Evolutionary conservation across 192 early-diverging fungal species (phyloP), one percentile per base, ranked within the genome.

Genomic region (Podila epicladia): DNA sequence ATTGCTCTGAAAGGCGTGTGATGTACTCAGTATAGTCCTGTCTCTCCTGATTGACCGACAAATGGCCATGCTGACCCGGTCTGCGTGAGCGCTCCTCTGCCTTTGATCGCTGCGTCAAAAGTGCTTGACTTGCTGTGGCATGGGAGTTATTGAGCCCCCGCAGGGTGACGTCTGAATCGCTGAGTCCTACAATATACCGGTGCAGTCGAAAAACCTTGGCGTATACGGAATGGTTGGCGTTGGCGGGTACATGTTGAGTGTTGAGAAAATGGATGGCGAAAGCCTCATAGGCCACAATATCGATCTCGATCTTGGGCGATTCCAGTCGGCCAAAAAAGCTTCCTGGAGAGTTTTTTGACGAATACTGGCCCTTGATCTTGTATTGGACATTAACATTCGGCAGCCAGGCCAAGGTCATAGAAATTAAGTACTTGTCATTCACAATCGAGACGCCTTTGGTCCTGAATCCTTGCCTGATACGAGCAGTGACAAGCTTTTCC

Each of bases 361-460:
- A 64, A 64, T 85, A 83, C 17, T 70, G 71, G 17, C 86, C 87
- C 59, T 85, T 89, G 48, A 94, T 90, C 64, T 87, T 85, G 80
- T 95, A 95, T 55, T 94, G 88, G 17, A 95, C 84, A 1, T 88
- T 93, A 49, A 95, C 87, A 71, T 93, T 92, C 11, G 93, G 92
- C 38, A 92, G 87, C 92, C 92, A 94, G 13, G 89, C 85, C 57
- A 94, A 65, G 24, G 89, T 84, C 82, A 95, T 82, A n/a, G 84
- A 88, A 57, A 94, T 84, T 31, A 82, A 82, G n/a, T 92, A 84
- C 70, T 77, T 49, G 65, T 85, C 82, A 50, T 86, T 78, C 5
- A 73, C 72, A 33, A 91, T 65, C 32, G 75, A 75, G 38, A 95
- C 82, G 32, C 76, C 87, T 53, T 89, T 85, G 37, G 94, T 74